Evolutionary conservation across 495 filamentous ascomycete genomes (phyloP), one percentile per base, ranked within the genome.

Genomic region (Bathelium albidoporum): DNA sequence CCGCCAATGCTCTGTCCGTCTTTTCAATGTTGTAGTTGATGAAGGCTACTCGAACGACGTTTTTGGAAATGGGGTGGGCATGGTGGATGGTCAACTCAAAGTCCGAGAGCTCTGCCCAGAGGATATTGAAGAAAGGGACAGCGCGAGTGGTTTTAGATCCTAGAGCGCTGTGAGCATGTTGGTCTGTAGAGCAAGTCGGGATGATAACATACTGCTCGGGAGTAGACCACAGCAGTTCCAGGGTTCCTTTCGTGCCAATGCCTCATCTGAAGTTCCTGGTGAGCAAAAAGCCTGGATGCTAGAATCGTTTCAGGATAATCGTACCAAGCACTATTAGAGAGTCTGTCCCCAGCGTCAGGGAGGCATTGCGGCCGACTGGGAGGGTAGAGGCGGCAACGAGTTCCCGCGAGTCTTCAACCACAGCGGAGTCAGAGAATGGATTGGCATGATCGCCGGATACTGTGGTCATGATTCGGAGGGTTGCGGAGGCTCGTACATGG

Each of bases 51-150:
- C 80, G 78, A 43, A 91, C 77, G 59, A 79, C 77, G 52, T 80
- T 77, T 36, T 69, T 83, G 49, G 80, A 78, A 2, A 71, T 70
- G 4, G 78, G 75, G 28, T 79, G 73, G 11, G 91, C 91, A 73
- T 89, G 96, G 59, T 87, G 83, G 67, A 98, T 86, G 14, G 79
- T 81, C 26, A 98, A 73, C n/a, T 82, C 80, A 53, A 78, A 80
- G 11, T 79, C 75, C 12, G 75, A 79, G 60, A 82, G 71, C 65
- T 90, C 84, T 24, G 87, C 90, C 83, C 89, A 95, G 34, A 98
- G 85, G 44, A 98, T 75, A 71, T 96, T 88, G 75, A 88, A 91
- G 61, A 91, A 85, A 0, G 88, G 85, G 16, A 97, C 88, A 14
- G 75, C 70, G 22, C 73, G 71, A 18, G 76, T 77, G 28, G 73